Base-by-base conservation (phyloP, 352 stramenopile genomes). In the Globisporangium rhizosaccharum region DNA sequence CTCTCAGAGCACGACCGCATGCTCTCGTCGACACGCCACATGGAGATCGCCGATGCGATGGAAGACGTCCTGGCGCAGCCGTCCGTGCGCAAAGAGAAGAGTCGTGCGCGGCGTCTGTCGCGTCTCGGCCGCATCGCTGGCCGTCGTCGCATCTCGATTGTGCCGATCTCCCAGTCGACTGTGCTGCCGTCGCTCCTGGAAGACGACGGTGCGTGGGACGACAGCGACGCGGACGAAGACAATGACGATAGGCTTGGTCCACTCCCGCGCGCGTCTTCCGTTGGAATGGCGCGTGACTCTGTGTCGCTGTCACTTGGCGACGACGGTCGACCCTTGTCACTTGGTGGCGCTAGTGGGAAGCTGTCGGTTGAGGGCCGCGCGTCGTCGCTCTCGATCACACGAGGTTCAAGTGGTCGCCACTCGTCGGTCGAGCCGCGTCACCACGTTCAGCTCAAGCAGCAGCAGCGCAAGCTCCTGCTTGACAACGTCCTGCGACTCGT, bases 11-110 rank as follows among this genome's bases (percentile, higher is more conserved):
- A 88, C 56, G 71, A 88, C 33, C 69, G 73, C 4, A 48, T 87
- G 33, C 66, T 92, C 39, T 88, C 81, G 26, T 87, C 79, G 8
- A 68, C 64, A 15, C 74, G 76, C 23, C 83, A 90, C 61, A 72
- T 74, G 57, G 68, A 75, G 41, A 88, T 92, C 51, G 79, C 83
- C 26, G 76, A 91, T 45, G 83, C 83, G 2, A 90, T 92, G 76
- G 83, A 92, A 55, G 70, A 82, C 39, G 65, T 87, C 44, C 63
- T 92, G 25, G 78, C 83, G 17, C 70, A 85, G 37, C 72, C 79
- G 37, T 92, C 81, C 3, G 37, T 74, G 42, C 73, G 81, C 51
- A 80, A 85, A 56, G 73, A 85, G 20, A 79, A 78, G 46, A 83
- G 78, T 33, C 66, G 84, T 18, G 83, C 83, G 12, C 72, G 79